phyloP scores from a whole-genome alignment of 768 basidiomycete genomes.

The Xerocomellus chrysenteron region DNA sequence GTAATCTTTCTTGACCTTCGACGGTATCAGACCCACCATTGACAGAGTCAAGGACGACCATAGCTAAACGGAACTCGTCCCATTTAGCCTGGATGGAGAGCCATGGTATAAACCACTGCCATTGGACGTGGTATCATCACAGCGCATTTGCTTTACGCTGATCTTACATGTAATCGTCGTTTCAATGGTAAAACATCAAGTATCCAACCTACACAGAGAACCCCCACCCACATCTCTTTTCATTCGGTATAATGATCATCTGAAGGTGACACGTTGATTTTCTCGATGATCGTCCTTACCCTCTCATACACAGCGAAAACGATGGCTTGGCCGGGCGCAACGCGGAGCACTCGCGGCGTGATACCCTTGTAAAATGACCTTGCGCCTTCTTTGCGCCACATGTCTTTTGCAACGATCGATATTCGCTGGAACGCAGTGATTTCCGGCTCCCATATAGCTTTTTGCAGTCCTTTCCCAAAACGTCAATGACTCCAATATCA shows the following conservation, averaged over 20 bases:
- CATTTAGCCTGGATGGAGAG: no score
- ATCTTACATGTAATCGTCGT: no score
- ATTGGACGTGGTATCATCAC: no score
- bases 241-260: conserved; percentile 74
- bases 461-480: conserved; percentile 67
- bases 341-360: conserved; percentile 91
- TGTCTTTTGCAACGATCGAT: conserved; percentile 76
- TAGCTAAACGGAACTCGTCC: no score
- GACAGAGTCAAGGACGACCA: no score
- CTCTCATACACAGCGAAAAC: conserved; percentile 98
- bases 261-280: conserved; percentile 49
- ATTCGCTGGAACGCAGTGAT: conserved; percentile 81
- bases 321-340: conserved; percentile 95
- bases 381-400: conserved; percentile 91
- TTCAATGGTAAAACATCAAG: neutral
- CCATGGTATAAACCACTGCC: no score
- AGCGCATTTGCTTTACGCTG: no score
- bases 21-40: no score
- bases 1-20: no score
- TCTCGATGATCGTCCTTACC: conserved; percentile 74
- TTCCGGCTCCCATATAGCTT: conserved; percentile 69
- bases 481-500: neutral
- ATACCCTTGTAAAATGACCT: conserved; percentile 97
- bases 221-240: neutral
- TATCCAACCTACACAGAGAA: neutral